Evolutionary conservation across 768 basidiomycete species (phyloP), one percentile per base, ranked within the genome.

Genomic region (Hygrocybe punicea): DNA sequence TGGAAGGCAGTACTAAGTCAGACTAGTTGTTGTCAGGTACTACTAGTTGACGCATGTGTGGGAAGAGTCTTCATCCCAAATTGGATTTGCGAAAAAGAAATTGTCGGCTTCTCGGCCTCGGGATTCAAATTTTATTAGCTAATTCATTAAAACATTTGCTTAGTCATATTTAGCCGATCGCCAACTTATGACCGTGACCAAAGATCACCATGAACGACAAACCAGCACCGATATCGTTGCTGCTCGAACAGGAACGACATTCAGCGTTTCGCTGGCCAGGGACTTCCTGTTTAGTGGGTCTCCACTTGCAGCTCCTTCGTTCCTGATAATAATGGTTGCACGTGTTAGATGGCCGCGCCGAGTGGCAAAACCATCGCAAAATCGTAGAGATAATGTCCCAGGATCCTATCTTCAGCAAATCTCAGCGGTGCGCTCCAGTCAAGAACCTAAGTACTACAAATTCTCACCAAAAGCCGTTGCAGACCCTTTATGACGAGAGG

Each of bases 321-420:
- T n/a, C n/a, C 44, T 45, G 7, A 7, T 16, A 19, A n/a, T 19
- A 13, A n/a, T 5, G 6, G 21, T 4, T 17, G n/a, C 7, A 19
- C 5, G 13, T 47, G 6, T n/a, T 58, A 88, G 87, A 77, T 63
- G 81, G 81, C 14, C 61, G 69, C 16, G 65, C 62, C 1, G 76
- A 76, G 49, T 88, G 83, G 84, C 65, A 78, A n/a, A 76, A 65
- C 39, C 79, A 77, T 36, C 58, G 74, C 21, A 70, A 69, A 23
- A 67, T 89, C 1, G 72, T 81, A 10, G 57, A 65, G 1, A 60
- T 84, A 9, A 64, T 90, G 47, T 70, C 78, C 35, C 70, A 71
- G 7, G 87, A 89, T 55, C 78, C 81, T 0, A 66, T 76, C 13
- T 87, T 89, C 53, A 80, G 85, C 66, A 87, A 86, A 65, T 73